Conservation (phyloP, 2,329 filamentous ascomycete genomes). For the Penicillium oxalicum region DNA sequence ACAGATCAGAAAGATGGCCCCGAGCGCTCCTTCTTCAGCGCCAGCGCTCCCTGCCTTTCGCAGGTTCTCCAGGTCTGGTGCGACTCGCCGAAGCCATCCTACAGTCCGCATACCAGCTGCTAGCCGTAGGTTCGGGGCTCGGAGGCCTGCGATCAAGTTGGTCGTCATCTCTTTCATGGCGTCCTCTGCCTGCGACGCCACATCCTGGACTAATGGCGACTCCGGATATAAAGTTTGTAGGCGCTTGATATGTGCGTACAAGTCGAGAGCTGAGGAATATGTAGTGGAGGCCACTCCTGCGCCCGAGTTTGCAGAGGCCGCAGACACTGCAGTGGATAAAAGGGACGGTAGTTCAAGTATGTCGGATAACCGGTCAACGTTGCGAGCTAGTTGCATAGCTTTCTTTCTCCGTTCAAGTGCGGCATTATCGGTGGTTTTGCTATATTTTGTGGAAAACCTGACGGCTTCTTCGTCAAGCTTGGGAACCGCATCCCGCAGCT, state of each 20-base stretch:
- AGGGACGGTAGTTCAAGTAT: conserved; percentile 84
- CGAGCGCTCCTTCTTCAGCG: conserved; percentile 62
- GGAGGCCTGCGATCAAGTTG: conserved; percentile 72
- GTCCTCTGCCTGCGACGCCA: conserved; percentile 71
- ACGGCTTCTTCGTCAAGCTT: conserved; percentile 72
- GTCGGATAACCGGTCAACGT: conserved; percentile 83
- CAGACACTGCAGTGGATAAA: conserved; percentile 64
- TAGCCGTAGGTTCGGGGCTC: conserved; percentile 73
- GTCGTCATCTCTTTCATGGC: conserved; percentile 85
- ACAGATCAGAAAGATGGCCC: conserved; percentile 80
- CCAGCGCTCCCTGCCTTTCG: conserved; percentile 23
- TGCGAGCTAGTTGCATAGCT: conserved; percentile 73
- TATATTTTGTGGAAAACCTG: conserved; percentile 75
- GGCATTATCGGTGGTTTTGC: conserved; percentile 63
- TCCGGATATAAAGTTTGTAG: conserved; percentile 75
- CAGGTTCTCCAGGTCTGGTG: conserved; percentile 65
- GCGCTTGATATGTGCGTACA: conserved; percentile 88
- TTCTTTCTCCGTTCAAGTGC: conserved; percentile 69
- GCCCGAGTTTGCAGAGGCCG: conserved; percentile 35
- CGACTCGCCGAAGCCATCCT: conserved; percentile 80
- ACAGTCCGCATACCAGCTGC: conserved; percentile 86
- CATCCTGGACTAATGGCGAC: conserved; percentile 66
- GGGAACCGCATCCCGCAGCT: conserved; percentile 67
- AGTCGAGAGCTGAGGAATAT: conserved; percentile 82
- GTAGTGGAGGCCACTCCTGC: conserved; percentile 52